Conservation (phyloP, 257 asterid species). For the Nicotiana sylvestris region DNA sequence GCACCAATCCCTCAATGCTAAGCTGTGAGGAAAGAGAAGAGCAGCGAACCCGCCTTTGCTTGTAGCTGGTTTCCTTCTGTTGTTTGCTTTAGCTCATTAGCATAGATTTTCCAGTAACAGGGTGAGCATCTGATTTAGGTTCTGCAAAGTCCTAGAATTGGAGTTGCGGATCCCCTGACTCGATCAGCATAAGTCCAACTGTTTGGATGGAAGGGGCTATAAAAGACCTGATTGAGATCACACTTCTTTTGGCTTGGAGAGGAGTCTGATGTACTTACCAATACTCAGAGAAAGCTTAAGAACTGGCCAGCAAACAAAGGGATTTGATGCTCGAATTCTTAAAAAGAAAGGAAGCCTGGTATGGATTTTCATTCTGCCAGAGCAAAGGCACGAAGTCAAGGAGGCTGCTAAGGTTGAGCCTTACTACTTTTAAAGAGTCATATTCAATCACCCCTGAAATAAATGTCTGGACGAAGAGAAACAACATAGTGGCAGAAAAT, state of each 20-base stretch:
- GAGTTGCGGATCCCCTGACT: neutral
- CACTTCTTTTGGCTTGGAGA: too few relatives aligned
- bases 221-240: too few relatives aligned
- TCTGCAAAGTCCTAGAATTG: neutral
- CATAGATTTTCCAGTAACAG: neutral
- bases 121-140: constrained; percentile 3
- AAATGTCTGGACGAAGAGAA: neutral
- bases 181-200: too few relatives aligned
- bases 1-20: constrained; percentile 20
- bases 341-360: neutral
- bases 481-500: neutral
- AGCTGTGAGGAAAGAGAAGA: constrained; percentile 51
- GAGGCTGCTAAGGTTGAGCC: neutral
- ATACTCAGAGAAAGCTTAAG: too few relatives aligned
- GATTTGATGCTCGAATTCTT: neutral
- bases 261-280: too few relatives aligned
- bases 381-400: neutral
- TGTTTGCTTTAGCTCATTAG: neutral
- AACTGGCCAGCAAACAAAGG: neutral
- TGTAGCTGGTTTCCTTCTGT: constrained; percentile 19
- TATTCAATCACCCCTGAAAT: too few relatives aligned
- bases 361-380: neutral
- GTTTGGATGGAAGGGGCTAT: too few relatives aligned
- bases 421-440: too few relatives aligned
- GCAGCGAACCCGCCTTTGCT: constrained; percentile 54